A percentile compares a stretch with the other conserved stretches of the same genome.
Conservation (phyloP, 371 early-diverging fungal species). For the Mortierella sp. region DNA sequence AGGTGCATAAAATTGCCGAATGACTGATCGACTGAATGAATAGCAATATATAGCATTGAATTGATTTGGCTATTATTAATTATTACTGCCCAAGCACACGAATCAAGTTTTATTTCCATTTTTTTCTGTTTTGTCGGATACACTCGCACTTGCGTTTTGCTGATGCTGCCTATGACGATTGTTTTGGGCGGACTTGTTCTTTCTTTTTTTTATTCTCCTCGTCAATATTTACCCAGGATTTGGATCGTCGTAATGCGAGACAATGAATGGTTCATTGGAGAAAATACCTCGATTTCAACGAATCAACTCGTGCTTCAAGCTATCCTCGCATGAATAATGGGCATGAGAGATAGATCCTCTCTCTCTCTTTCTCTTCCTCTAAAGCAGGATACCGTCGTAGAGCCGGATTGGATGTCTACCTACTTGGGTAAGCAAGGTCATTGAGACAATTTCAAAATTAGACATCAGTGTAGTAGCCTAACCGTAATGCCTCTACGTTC, state of each 20-base stretch:
- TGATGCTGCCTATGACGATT: background rate
- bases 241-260: background rate
- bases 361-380: no score
- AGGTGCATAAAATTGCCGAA: no score
- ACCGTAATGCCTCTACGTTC: no score
- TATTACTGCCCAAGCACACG: no score
- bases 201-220: background rate
- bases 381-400: background rate
- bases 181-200: background rate
- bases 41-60: no score
- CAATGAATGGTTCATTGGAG: background rate
- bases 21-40: no score
- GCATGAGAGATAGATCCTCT: no score
- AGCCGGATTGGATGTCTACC: background rate
- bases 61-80: no score
- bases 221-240: background rate
- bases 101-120: background rate
- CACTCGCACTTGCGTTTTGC: background rate
- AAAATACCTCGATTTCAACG: background rate
- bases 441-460: no score
- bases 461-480: no score
- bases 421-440: no score
- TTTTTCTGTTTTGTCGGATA: background rate
- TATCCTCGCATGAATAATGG: background rate
- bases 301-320: background rate